Conservation (phyloP, 768 basidiomycete genomes). For the Termitomyces sp. region DNA sequence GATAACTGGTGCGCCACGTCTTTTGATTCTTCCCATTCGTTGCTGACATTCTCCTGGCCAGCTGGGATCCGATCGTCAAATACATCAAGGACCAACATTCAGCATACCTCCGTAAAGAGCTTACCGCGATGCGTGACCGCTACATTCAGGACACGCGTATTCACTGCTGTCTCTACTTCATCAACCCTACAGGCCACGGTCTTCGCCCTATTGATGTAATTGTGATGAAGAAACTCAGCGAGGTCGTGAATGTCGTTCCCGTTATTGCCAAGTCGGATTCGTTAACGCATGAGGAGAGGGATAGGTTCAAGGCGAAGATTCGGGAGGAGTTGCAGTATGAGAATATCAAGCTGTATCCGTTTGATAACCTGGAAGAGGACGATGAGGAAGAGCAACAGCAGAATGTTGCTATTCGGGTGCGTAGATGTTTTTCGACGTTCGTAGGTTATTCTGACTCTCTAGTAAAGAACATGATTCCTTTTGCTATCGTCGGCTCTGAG, state of each 20-base stretch:
- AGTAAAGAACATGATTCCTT: conserved; percentile 83
- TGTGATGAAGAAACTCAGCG: conserved; percentile 98
- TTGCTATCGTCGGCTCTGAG: conserved; percentile 97
- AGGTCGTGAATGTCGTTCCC: conserved; percentile 99
- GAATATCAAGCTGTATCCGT: conserved; percentile 93
- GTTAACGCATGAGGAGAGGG: conserved; percentile 89
- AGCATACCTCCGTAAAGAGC: conserved; percentile 96
- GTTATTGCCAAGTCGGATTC: conserved; percentile 97
- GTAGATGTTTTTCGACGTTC: conserved; percentile 16
- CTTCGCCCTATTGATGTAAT: conserved; percentile 96
- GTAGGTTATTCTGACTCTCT: neutral
- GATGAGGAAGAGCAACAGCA: conserved; percentile 89
- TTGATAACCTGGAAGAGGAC: conserved; percentile 86
- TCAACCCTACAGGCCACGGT: conserved; percentile 97
- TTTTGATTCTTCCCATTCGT: neutral
- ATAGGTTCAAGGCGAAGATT: conserved; percentile 93
- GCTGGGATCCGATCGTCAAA: conserved; percentile 99
- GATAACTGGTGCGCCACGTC: conserved; percentile 76
- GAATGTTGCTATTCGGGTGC: conserved; percentile 85
- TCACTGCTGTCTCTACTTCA: conserved; percentile 97
- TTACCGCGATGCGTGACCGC: conserved; percentile 97
- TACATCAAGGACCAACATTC: conserved; percentile 99
- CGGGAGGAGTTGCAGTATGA: conserved; percentile 87
- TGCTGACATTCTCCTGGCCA: conserved; percentile 20
- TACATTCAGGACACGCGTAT: conserved; percentile 98